phyloP scores from a whole-genome alignment of 176 grass and related monocot species.

The Eleusine indica region DNA sequence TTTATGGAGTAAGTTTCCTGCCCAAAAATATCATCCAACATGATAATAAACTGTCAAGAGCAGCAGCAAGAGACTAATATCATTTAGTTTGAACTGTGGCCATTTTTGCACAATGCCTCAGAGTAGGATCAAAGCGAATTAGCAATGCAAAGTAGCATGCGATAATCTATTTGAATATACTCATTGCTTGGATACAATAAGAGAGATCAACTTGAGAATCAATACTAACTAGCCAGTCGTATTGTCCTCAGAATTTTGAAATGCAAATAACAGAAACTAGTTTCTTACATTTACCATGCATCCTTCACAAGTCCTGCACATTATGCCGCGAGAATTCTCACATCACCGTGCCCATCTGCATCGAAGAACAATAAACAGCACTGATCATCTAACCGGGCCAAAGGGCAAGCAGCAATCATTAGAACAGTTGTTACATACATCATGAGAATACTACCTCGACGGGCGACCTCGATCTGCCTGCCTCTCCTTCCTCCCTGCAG shows the following conservation, averaged over 20 bases:
- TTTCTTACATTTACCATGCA: conserved; percentile 14
- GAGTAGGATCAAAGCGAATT: background rate
- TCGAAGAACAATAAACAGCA: background rate
- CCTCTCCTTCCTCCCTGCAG: conserved; percentile 43
- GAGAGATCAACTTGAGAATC: background rate
- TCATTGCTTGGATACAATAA: conserved; percentile 8
- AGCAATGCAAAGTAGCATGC: background rate
- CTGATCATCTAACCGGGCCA: background rate
- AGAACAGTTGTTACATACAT: background rate
- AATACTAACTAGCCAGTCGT: background rate
- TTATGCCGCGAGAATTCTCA: background rate
- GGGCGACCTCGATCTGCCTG: conserved; percentile 19
- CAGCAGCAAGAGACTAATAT: background rate
- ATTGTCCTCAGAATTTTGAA: background rate
- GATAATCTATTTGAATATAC: background rate
- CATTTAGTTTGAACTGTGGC: background rate
- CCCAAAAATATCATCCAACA: conserved; percentile 3
- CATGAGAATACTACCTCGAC: conserved; percentile 42
- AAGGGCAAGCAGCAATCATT: background rate
- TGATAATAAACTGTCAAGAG: background rate
- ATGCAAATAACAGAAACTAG: background rate
- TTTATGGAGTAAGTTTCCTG: background rate
- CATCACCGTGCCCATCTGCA: conserved; percentile 47
- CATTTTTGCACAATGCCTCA: conserved; percentile 6
- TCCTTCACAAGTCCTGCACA: background rate